phyloP scores from a whole-genome alignment of 352 stramenopile genomes.

The Globisporangium camurandrum region DNA sequence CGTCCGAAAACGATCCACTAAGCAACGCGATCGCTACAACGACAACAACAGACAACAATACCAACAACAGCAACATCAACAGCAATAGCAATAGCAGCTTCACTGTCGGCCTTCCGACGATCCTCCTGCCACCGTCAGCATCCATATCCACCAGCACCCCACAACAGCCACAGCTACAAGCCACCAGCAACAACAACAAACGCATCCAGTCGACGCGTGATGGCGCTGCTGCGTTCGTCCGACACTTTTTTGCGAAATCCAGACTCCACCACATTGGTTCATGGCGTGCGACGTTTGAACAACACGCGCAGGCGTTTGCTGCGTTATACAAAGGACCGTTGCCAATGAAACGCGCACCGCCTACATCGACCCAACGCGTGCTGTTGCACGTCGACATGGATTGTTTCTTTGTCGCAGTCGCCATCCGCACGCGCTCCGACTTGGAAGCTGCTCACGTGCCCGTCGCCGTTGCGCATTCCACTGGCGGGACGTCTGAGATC shows the following conservation, averaged over 20 bases:
- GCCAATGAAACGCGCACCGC: slow-evolving; percentile 21
- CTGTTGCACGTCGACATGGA: slow-evolving; percentile 97
- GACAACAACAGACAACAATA: no score
- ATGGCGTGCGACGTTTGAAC: slow-evolving; percentile 70
- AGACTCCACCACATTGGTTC: slow-evolving; percentile 80
- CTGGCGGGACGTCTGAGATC: slow-evolving; percentile 83
- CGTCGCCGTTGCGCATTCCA: slow-evolving; percentile 89
- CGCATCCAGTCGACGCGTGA: slow-evolving; percentile 62
- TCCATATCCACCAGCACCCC: no score
- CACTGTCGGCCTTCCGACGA: no score
- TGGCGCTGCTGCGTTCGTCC: slow-evolving; percentile 54
- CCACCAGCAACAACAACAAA: no score
- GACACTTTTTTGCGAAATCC: slow-evolving; percentile 81
- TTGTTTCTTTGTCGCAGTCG: slow-evolving; percentile 95
- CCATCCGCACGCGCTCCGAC: slow-evolving; percentile 73
- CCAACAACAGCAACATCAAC: no score
- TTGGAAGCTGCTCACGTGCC: slow-evolving; percentile 61
- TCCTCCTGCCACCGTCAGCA: no score
- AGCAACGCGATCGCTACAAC: not conserved
- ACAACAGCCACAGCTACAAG: no score
- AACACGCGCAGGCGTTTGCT: slow-evolving; percentile 51
- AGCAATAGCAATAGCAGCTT: not conserved
- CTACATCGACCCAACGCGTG: slow-evolving; percentile 49
- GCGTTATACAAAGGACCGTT: slow-evolving; percentile 49
- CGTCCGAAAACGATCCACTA: no score